Percentiles rank a stretch among this genome's conserved stretches.
phyloP scores from a whole-genome alignment of 1,284 basidiomycete species.

The Boletellus deceptivus region DNA sequence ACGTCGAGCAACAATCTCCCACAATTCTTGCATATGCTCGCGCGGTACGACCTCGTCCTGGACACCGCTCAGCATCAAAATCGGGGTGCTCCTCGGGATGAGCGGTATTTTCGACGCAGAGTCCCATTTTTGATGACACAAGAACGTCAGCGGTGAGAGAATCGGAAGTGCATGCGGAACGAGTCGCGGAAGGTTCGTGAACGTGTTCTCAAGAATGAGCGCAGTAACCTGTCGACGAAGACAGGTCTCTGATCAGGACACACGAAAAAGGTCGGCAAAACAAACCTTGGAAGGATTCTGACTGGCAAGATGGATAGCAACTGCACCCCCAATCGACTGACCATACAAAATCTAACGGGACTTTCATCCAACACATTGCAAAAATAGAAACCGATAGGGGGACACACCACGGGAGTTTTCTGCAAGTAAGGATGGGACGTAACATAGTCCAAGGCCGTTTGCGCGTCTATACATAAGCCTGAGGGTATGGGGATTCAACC shows the following conservation, averaged over 20 bases:
- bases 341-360: slow-evolving; percentile 74
- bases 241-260: neutral
- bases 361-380: slow-evolving; percentile 7
- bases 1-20: slow-evolving; percentile 56
- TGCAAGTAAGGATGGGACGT: slow-evolving; percentile 66
- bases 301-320: slow-evolving; percentile 84
- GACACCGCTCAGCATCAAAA: slow-evolving; percentile 84
- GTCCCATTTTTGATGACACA: slow-evolving; percentile 92
- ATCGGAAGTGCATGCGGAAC: slow-evolving; percentile 82
- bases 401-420: slow-evolving; percentile 62
- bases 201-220: slow-evolving; percentile 93
- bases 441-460: slow-evolving; percentile 78
- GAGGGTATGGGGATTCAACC: neutral
- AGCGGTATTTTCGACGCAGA: slow-evolving; percentile 67
- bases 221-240: slow-evolving; percentile 55
- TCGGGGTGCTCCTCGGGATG: slow-evolving; percentile 70
- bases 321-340: slow-evolving; percentile 96
- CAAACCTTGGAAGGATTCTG: slow-evolving; percentile 70
- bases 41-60: slow-evolving; percentile 85
- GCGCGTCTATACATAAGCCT: slow-evolving; percentile 82
- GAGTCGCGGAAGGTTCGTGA: slow-evolving; percentile 76
- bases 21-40: slow-evolving; percentile 80
- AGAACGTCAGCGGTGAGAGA: slow-evolving; percentile 74
- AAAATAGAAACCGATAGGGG: neutral
- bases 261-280: slow-evolving; percentile 1